Evolutionary conservation across 495 filamentous ascomycete species (phyloP), one percentile per base, ranked within the genome.

Genomic region (Aspergillus saccharolyticus): DNA sequence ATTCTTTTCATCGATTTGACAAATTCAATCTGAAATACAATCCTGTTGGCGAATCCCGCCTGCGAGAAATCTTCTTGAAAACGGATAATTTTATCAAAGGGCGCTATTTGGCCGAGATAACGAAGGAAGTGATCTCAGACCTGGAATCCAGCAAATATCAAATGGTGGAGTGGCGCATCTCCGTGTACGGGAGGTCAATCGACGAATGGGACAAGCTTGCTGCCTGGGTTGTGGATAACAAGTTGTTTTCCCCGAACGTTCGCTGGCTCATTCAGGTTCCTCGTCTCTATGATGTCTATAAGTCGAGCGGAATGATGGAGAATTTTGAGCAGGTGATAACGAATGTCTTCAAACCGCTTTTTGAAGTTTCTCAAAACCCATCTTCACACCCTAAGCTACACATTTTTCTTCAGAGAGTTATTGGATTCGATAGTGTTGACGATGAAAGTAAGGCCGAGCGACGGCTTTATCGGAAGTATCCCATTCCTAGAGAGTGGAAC

Each of bases 21-120:
- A 98, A 98, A 71, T 98, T 98, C 80, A 98, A 98, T 66, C 79
- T 98, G 21, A 98, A 98, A 67, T 98, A 98, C 66, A 98, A 98
- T 65, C 94, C 94, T 2, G 88, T 98, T 42, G 94, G 94, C 25
- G 94, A 97, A 70, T 97, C 95, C 19, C 85, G 94, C 39, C 76
- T 98, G 44, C 85, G 94, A 57, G 95, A 92, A 39, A 97, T 98
- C 61, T 98, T 98, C 70, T 76, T 98, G 33, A 98, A 98, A 75
- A 97, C 94, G 33, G 95, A 98, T 73, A 98, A 98, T 73, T 91
- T 89, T 73, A 96, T 98, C 64, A 84, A 96, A 61, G 94, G 94
- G 20, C 87, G 92, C 25, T 98, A 98, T 70, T 80, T 98, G 19
- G 94, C 94, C 0, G 94, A 98, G 65, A 95, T 98, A 44, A 97